phyloP scores from a whole-genome alignment of 495 filamentous ascomycete species.

The Opeltia flavorubescens region DNA sequence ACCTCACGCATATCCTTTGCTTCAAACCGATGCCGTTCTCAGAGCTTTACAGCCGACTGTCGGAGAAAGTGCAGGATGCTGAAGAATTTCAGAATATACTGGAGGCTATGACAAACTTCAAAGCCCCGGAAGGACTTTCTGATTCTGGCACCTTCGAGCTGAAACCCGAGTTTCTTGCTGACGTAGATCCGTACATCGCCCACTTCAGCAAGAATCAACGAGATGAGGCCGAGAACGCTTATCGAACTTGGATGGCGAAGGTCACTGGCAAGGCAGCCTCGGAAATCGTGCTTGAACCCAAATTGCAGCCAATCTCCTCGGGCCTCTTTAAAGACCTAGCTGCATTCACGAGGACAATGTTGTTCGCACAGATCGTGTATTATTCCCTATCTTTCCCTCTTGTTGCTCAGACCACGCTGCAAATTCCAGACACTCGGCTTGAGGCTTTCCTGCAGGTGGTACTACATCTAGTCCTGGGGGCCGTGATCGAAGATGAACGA shows the following conservation, averaged over 20 bases:
- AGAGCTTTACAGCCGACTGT: slow-evolving; percentile 60
- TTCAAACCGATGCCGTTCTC: slow-evolving; percentile 93
- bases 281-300: slow-evolving; percentile 91
- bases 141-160: slow-evolving; percentile 91
- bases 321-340: slow-evolving; percentile 65
- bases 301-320: slow-evolving; percentile 57
- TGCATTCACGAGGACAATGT: slow-evolving; percentile 60
- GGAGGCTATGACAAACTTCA: slow-evolving; percentile 80
- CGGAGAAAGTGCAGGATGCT: slow-evolving; percentile 72
- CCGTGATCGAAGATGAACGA: slow-evolving; percentile 57
- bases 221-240: slow-evolving; percentile 84
- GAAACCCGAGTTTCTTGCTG: slow-evolving; percentile 65
- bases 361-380: slow-evolving; percentile 86
- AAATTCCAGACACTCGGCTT: slow-evolving; percentile 63
- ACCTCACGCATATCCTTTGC: slow-evolving; percentile 87
- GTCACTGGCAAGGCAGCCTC: slow-evolving; percentile 64
- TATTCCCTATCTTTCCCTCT: slow-evolving; percentile 71
- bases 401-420: slow-evolving; percentile 48
- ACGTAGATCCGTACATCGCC: slow-evolving; percentile 86
- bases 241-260: slow-evolving; percentile 73
- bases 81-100: slow-evolving; percentile 68
- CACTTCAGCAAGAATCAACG: slow-evolving; percentile 95
- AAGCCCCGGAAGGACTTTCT: slow-evolving; percentile 75
- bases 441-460: slow-evolving; percentile 88
- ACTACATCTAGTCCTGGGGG: slow-evolving; percentile 71